Evolutionary conservation across 208 protist genomes (phyloP), one percentile per base, ranked within the genome.

Genomic region (Leishmania tropica): DNA sequence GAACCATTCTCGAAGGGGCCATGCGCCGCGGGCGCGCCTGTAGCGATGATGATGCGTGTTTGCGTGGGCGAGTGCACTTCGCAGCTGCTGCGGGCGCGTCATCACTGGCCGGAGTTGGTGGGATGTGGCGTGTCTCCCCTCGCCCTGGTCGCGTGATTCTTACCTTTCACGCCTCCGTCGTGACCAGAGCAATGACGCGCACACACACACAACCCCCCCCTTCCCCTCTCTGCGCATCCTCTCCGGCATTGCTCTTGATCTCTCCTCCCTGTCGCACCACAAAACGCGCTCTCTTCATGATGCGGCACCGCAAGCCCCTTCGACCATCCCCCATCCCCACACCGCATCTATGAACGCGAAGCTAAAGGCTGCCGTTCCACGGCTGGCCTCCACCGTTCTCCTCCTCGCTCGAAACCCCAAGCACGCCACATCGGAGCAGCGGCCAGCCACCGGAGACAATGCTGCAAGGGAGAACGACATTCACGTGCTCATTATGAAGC

Each of bases 401-500:
- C 84, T 93, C 0, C 82, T 93, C 72, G 56, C 82, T 5, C 82
- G 70, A 31, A 81, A 70, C 47, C 71, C 58, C 17, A 11, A 42
- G 31, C 54, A 62, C 48, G 40, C 35, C 28, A 47, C 21, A 45
- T 53, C 75, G 42, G 2, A 58, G 10, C 45, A 31, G 58, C 45
- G 10, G 8, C 31, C 28, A 5, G n/a, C 51, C 7, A 15, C 48
- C 3, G n/a, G 37, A 53, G 24, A 15, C n/a, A 31, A 17, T 19
- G 71, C 45, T 35, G 15, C 54, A 3, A 8, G 1, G 24, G 60
- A 47, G 4, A 89, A 89, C 42, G 86, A 90, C 42, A 86, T 90
- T 75, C 73, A 88, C 21, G 90, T 93, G 15, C 79, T 93, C 13
- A 93, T 93, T 87, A 80, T 91, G 81, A 81, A 88, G 83, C 90